Conservation (phyloP, 805 yeast genomes). For the Metschnikowia shivogae region DNA sequence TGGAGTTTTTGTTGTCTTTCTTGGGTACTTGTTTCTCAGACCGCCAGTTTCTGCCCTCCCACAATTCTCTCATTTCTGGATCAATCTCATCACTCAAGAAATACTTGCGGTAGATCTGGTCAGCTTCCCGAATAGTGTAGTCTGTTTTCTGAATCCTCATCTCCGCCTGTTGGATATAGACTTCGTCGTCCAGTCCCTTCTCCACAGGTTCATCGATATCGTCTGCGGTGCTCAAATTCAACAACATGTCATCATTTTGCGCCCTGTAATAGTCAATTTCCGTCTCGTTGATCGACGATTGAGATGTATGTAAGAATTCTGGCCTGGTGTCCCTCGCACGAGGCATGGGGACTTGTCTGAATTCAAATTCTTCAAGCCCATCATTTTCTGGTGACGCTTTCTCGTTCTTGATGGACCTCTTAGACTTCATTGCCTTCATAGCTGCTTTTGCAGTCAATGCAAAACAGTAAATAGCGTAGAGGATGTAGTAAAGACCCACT, state of each 20-base stretch:
- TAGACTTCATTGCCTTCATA: constrained; percentile 7
- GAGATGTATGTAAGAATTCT: constrained; percentile 4
- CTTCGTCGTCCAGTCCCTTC: constrained; percentile 2
- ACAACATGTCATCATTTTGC: constrained; percentile 10
- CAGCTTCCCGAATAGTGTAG: constrained; percentile 60
- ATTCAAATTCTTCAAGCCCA: constrained; percentile 6
- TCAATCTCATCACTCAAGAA: constrained; percentile 41
- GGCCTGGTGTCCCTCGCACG: background rate
- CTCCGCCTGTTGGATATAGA: constrained; percentile 6
- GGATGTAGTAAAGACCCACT: constrained; percentile 28
- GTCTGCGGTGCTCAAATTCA: constrained; percentile 1
- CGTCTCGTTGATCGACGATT: constrained; percentile 8
- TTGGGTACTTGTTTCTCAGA: constrained; percentile 1
- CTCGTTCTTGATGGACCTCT: background rate
- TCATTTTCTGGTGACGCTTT: constrained; percentile 1
- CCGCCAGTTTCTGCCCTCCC: constrained; percentile 43
- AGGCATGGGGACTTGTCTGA: constrained; percentile 8
- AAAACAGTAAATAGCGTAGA: constrained; percentile 29
- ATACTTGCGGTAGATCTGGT: constrained; percentile 43
- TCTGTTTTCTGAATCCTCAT: constrained; percentile 31
- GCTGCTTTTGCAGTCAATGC: constrained; percentile 23
- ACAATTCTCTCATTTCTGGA: constrained; percentile 47
- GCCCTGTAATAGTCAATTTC: constrained; percentile 17
- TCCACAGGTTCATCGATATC: constrained; percentile 1
- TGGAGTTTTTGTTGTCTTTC: background rate